Conservation (phyloP, 495 filamentous ascomycete species). For the Diplogelasinospora grovesii region DNA sequence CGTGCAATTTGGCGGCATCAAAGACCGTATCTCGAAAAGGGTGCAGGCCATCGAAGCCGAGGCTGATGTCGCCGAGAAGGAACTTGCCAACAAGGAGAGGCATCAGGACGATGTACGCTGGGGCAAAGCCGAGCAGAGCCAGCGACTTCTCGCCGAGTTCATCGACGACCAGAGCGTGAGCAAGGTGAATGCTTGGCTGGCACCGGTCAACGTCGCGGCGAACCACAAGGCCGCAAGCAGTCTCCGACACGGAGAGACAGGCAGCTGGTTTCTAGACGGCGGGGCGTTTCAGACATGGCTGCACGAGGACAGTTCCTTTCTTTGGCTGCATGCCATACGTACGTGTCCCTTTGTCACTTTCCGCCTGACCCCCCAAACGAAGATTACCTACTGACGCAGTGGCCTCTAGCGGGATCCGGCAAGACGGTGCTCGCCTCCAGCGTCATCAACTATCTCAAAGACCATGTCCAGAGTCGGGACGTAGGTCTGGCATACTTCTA, state of each 20-base stretch:
- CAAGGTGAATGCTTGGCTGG: conserved; percentile 5
- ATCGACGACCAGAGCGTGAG: conserved; percentile 5
- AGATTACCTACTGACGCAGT: no score
- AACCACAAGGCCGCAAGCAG: conserved; percentile 9
- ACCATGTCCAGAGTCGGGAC: conserved; percentile 1
- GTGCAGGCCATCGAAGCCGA: conserved; percentile 7
- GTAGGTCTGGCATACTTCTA: conserved; percentile 7
- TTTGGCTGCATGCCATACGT: conserved; percentile 23
- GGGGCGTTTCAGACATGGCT: conserved; percentile 11
- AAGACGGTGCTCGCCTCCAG: conserved; percentile 13
- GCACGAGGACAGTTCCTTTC: conserved; percentile 1
- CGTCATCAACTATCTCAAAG: conserved; percentile 8
- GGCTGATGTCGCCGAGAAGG: conserved; percentile 7
- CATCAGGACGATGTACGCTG: conserved; percentile 2
- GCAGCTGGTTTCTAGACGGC: conserved; percentile 14
- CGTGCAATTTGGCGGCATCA: conserved; percentile 11
- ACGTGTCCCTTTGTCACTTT: not conserved
- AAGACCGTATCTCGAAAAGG: conserved; percentile 6
- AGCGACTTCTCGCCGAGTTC: conserved; percentile 4
- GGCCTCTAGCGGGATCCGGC: conserved; percentile 18
- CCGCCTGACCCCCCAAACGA: not conserved
- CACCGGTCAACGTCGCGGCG: conserved; percentile 4
- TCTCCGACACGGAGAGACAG: conserved; percentile 8
- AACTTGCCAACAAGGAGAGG: conserved; percentile 9
- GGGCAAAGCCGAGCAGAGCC: conserved; percentile 3